Evolutionary conservation across 108 stramenopile species (phyloP), one percentile per base, ranked within the genome.

Genomic region (Thalassiosira profunda): DNA sequence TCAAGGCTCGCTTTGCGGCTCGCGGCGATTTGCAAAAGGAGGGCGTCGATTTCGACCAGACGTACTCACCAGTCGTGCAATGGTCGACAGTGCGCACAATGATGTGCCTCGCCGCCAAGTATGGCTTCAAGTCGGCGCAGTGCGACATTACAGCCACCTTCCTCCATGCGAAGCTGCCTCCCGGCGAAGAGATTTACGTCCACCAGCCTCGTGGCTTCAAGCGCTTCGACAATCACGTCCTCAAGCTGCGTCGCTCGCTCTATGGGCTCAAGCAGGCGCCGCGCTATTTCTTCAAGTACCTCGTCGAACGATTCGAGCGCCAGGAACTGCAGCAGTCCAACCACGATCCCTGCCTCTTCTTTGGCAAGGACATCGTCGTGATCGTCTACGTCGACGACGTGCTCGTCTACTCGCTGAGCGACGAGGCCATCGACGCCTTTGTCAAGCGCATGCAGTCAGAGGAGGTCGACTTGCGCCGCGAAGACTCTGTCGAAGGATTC

Each of bases 281-380:
- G 18, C 44, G 61, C 8, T 37, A 70, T n/a, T 88, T 82, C 79
- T 80, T 55, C 17, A 17, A 62, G 8, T 53, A 52, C 51, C 56
- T 82, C 6, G 28, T 25, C 11, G 34, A 58, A 0, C 34, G 54
- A 9, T 53, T 85, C 2, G 29, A 20, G 11, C 34, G 57, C 2
- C 35, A 51, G 49, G 43, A 34, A 41, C 21, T 75, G 35, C 31
- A 48, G 57, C 59, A 67, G 30, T 56, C 70, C 6, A 10, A 47
- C 1, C 14, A 65, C 11, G 86, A 84, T 47, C 83, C 79, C 15
- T 88, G 87, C 36, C 52, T 88, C 17, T 80, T 85, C 33, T 31
- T 74, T 41, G 49, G 47, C 0, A 8, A 33, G 0, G 43, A 58
- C 1, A 24, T 82, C 5, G 66, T 86, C 15, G 45, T 72, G 2